Percentiles rank a stretch among this genome's conserved stretches.
phyloP scores from a whole-genome alignment of 176 grass and related monocot species.

The Oryza meridionalis region DNA sequence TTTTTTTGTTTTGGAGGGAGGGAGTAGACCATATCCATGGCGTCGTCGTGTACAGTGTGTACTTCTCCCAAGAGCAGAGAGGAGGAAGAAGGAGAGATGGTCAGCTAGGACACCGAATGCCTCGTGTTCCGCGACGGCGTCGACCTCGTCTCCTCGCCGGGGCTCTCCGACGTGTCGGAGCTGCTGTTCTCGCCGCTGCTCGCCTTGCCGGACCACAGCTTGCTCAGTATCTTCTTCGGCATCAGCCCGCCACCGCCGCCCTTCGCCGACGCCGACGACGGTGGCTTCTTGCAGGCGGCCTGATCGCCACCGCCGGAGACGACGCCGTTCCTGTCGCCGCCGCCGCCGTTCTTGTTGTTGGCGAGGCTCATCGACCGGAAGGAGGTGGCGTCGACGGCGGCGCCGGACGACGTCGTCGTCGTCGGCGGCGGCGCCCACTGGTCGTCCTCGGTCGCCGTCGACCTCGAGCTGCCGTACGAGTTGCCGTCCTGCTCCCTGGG shows the following conservation, averaged over 20 bases:
- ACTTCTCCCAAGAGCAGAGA: neutral
- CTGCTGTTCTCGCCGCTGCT: slow-evolving; percentile 73
- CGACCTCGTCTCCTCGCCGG: slow-evolving; percentile 86
- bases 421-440: slow-evolving; percentile 23
- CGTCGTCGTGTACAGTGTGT: neutral
- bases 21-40: neutral
- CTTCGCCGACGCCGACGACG: slow-evolving; percentile 38
- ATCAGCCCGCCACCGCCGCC: slow-evolving; percentile 34
- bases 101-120: slow-evolving; percentile 66
- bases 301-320: neutral
- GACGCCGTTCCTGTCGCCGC: slow-evolving; percentile 47
- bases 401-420: slow-evolving; percentile 32
- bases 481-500: slow-evolving; percentile 60
- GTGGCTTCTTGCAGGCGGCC: slow-evolving; percentile 35
- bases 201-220: slow-evolving; percentile 83
- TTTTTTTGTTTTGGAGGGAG: no score
- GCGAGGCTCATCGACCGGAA: slow-evolving; percentile 57
- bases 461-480: slow-evolving; percentile 85
- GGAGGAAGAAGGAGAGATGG: neutral
- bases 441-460: slow-evolving; percentile 68
- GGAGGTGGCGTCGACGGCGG: slow-evolving; percentile 47
- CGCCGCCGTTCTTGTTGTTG: slow-evolving; percentile 38
- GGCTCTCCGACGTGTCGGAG: slow-evolving; percentile 91
- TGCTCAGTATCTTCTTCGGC: slow-evolving; percentile 81
- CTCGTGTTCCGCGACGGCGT: slow-evolving; percentile 66